These are phyloP conservation scores for Tulasnella sp. DNA, from an alignment of 768 basidiomycete species.

Conservation along the genomic window DNA sequence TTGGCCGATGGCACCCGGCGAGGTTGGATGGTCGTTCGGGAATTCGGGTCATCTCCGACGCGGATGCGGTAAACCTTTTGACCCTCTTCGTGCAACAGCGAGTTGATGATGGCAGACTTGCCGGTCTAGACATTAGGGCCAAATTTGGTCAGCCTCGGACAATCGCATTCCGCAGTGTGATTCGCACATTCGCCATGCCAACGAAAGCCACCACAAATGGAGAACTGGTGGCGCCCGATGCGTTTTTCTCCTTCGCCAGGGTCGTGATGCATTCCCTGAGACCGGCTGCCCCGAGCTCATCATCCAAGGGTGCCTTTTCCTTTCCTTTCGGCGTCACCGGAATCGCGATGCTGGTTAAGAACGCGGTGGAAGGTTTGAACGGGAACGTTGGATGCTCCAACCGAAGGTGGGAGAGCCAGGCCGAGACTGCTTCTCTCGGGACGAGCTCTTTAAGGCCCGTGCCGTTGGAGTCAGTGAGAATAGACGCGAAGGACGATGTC, in stretches of 20 bases:
- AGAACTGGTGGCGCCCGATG: constrained; percentile 43
- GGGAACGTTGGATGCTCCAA: constrained; percentile 63
- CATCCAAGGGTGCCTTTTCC: constrained; percentile 48
- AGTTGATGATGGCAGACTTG: constrained; percentile 85
- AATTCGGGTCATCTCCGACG: constrained; percentile 52
- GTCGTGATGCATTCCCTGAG: constrained; percentile 55
- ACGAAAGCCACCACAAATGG: constrained; percentile 74
- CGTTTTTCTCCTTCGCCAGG: constrained; percentile 48
- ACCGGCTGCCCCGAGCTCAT: constrained; percentile 64
- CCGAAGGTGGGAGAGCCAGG: constrained; percentile 71
- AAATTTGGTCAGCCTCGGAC: constrained; percentile 22
- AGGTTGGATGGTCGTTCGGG: constrained; percentile 72
- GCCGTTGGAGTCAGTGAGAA: constrained; percentile 10
- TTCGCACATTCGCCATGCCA: constrained; percentile 78
- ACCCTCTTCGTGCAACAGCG: constrained; percentile 57
- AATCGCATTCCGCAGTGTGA: neutral
- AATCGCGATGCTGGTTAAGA: constrained; percentile 50
- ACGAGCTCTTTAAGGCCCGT: constrained; percentile 61
- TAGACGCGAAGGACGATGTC: constrained; percentile 29
- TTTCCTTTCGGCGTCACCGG: neutral
- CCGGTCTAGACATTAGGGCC: constrained; percentile 58
- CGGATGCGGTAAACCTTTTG: constrained; percentile 63
- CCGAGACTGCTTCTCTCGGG: constrained; percentile 71
- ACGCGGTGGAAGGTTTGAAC: constrained; percentile 74
- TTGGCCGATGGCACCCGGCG: constrained; percentile 55